phyloP scores from a whole-genome alignment of 2,329 filamentous ascomycete species.

The Cryoendolithus antarcticus region DNA sequence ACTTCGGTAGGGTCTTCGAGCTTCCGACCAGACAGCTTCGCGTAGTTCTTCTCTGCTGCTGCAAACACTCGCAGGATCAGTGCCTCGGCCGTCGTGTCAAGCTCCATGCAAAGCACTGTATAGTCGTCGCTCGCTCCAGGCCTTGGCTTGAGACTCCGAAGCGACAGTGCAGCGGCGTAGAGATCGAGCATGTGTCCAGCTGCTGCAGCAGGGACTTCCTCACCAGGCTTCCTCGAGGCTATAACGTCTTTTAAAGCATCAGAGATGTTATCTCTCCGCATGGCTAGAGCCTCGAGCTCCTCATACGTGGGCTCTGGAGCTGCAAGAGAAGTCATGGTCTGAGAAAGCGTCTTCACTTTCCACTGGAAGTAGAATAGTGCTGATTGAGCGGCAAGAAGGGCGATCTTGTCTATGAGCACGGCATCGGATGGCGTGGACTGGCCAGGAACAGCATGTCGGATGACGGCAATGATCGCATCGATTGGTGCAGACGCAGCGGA shows the following conservation, averaged over 20 bases:
- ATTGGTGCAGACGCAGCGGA: constrained; percentile 34
- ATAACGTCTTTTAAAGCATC: constrained; percentile 39
- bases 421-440: constrained; percentile 49
- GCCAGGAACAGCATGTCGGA: constrained; percentile 58
- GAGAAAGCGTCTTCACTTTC: constrained; percentile 35
- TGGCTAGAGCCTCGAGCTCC: constrained; percentile 45
- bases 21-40: constrained; percentile 41
- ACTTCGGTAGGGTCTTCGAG: constrained; percentile 25
- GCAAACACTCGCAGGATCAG: constrained; percentile 68
- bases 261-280: constrained; percentile 40
- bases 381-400: constrained; percentile 61
- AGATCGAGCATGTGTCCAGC: constrained; percentile 71
- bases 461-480: constrained; percentile 58
- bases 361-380: constrained; percentile 91
- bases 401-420: constrained; percentile 65
- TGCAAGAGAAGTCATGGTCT: constrained; percentile 35
- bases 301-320: constrained; percentile 43
- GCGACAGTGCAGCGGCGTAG: constrained; percentile 63
- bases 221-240: constrained; percentile 32
- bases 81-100: constrained; percentile 47
- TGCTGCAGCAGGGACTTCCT: constrained; percentile 65
- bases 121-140: constrained; percentile 31
- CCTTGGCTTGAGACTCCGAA: constrained; percentile 31
- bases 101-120: constrained; percentile 46
- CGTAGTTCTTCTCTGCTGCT: constrained; percentile 62